Conservation (phyloP, 2,329 filamentous ascomycete species). For the Triangularia setosa region DNA sequence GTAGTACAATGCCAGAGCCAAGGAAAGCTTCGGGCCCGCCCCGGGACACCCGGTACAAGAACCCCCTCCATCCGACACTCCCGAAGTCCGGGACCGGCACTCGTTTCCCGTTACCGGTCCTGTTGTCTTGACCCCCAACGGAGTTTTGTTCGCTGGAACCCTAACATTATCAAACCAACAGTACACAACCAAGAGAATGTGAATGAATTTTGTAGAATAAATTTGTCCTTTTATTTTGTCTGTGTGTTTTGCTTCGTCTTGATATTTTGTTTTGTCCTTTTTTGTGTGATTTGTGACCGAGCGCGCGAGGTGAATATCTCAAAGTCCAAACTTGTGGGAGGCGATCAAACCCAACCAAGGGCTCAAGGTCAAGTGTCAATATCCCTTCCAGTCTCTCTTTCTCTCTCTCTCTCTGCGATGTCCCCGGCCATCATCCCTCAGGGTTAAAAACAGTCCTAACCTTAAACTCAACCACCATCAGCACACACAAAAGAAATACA, state of each 20-base stretch:
- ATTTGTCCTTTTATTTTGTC: no score
- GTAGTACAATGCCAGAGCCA: not conserved
- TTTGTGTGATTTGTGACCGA: not conserved
- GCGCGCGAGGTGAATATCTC: not conserved
- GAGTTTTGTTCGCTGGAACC: not conserved
- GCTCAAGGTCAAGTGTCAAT: not conserved
- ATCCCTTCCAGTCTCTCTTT: not conserved
- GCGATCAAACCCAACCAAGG: not conserved
- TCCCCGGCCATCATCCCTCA: not conserved
- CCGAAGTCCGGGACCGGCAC: not conserved
- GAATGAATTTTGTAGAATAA: no score
- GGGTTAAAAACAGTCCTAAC: not conserved
- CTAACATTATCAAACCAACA: not conserved
- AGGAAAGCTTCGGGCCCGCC: not conserved
- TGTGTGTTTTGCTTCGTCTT: no score
- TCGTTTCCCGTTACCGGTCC: not conserved
- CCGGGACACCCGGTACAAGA: not conserved
- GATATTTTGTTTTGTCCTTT: not conserved
- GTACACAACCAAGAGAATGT: not conserved
- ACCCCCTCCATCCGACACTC: not conserved
- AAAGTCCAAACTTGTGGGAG: not conserved
- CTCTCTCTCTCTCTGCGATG: not conserved
- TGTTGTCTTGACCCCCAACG: no score
- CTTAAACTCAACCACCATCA: not conserved
- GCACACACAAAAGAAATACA: not conserved